phyloP scores from a whole-genome alignment of 352 stramenopile genomes.

The Aphanomyces cochlioides region DNA sequence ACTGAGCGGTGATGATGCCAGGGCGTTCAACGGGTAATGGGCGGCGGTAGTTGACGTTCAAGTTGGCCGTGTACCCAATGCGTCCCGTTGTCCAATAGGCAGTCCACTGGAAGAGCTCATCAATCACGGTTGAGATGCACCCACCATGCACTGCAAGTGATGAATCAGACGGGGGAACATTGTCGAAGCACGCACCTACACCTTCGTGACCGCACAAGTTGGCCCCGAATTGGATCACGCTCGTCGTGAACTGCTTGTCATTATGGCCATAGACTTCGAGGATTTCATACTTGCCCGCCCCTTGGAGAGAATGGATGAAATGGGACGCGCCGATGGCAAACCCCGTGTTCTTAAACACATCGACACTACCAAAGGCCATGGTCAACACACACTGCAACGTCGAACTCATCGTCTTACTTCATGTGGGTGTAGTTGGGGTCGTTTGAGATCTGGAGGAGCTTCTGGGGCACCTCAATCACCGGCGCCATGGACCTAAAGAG shows the following conservation, averaged over 20 bases:
- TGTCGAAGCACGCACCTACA: slow-evolving; percentile 3
- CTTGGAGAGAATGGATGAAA: slow-evolving; percentile 28
- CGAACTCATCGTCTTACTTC: neutral
- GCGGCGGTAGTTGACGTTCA: slow-evolving; percentile 29
- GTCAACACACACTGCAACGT: no score
- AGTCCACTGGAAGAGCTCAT: slow-evolving; percentile 29
- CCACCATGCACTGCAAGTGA: slow-evolving; percentile 23
- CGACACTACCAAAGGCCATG: neutral
- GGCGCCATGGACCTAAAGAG: slow-evolving; percentile 15
- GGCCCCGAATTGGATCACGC: slow-evolving; percentile 24
- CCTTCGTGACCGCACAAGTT: slow-evolving; percentile 28
- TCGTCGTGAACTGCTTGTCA: slow-evolving; percentile 27
- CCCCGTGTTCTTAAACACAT: slow-evolving; percentile 18
- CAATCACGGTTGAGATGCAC: slow-evolving; percentile 26
- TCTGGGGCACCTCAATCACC: neutral
- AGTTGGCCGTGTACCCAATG: slow-evolving; percentile 28
- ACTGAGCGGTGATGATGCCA: slow-evolving; percentile 19
- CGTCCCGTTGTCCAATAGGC: slow-evolving; percentile 24
- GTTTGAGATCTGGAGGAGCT: slow-evolving; percentile 9
- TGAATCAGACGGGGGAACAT: neutral
- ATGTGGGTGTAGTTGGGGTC: slow-evolving; percentile 20
- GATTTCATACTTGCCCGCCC: slow-evolving; percentile 27
- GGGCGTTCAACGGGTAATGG: slow-evolving; percentile 6
- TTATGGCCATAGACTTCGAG: slow-evolving; percentile 26
- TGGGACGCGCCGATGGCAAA: slow-evolving; percentile 21